Evolutionary conservation across 768 basidiomycete genomes (phyloP).

Genomic region (Amanita inopinata): DNA sequence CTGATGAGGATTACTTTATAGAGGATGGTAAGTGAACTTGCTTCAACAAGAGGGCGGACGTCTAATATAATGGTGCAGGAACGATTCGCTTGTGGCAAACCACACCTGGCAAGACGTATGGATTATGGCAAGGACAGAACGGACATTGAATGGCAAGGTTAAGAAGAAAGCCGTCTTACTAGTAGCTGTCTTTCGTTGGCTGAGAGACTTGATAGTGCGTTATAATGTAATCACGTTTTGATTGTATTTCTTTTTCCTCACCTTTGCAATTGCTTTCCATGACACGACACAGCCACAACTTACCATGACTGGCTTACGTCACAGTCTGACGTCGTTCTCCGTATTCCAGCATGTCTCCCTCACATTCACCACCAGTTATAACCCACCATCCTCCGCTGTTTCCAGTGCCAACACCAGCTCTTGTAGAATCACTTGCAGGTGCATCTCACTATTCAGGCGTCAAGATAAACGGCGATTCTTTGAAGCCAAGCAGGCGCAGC

Average conservation of each 20-base stretch:
- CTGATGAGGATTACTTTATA: conserved; percentile 22
- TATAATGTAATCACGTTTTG: too few species aligned
- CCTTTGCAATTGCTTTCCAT: too few species aligned
- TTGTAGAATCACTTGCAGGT: conserved; percentile 49
- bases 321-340: too few species aligned
- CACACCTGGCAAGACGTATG: conserved; percentile 87
- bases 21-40: conserved; percentile 56
- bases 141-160: not conserved
- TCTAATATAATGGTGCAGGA: conserved; percentile 31
- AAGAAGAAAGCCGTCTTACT: too few species aligned
- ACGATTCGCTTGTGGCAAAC: conserved; percentile 98
- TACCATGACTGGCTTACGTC: too few species aligned
- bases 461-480: conserved; percentile 26
- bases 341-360: too few species aligned
- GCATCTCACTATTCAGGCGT: conserved; percentile 56
- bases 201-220: too few species aligned
- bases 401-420: conserved; percentile 37
- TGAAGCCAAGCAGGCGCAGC: conserved; percentile 27
- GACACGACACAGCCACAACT: too few species aligned
- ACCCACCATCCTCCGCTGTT: conserved; percentile 37
- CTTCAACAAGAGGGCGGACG: not conserved
- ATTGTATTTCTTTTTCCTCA: too few species aligned
- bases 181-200: too few species aligned
- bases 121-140: conserved; percentile 68
- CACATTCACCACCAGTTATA: conserved; percentile 31